Evolutionary conservation across 2,329 filamentous ascomycete genomes (phyloP).

Genomic region (Microsporum ferrugineum): DNA sequence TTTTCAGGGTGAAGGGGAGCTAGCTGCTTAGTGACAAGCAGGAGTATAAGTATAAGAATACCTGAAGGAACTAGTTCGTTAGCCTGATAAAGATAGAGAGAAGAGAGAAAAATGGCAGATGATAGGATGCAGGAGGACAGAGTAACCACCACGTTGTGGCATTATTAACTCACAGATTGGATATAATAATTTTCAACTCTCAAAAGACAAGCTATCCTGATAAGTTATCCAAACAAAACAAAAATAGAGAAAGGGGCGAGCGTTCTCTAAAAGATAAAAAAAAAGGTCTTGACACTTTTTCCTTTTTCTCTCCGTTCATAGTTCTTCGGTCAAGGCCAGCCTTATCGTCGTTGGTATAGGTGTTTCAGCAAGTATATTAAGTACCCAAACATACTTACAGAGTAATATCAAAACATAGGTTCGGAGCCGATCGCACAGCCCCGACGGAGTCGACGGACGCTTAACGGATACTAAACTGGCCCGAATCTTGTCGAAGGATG

Average conservation of each 20-base stretch:
- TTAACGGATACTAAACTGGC: neutral
- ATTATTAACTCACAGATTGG: neutral
- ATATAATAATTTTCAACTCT: no score
- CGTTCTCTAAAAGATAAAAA: neutral
- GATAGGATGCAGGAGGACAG: neutral
- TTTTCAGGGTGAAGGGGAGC: conserved; percentile 1
- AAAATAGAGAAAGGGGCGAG: neutral
- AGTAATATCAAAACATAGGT: neutral
- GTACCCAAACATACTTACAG: neutral
- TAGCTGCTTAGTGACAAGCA: neutral
- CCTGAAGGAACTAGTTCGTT: no score
- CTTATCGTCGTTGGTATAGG: neutral
- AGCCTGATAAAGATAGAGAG: neutral
- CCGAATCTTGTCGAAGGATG: neutral
- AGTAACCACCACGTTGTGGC: neutral
- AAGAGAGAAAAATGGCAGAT: neutral
- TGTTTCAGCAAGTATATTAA: neutral
- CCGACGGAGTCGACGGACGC: neutral
- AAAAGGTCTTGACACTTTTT: neutral
- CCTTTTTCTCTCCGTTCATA: neutral
- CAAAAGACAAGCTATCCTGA: no score
- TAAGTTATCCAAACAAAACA: neutral
- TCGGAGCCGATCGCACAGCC: neutral
- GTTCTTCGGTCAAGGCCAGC: neutral
- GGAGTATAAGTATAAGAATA: no score